Conservation (phyloP, 176 grass and related monocot genomes). For the Dendrocalamus sinicus region DNA sequence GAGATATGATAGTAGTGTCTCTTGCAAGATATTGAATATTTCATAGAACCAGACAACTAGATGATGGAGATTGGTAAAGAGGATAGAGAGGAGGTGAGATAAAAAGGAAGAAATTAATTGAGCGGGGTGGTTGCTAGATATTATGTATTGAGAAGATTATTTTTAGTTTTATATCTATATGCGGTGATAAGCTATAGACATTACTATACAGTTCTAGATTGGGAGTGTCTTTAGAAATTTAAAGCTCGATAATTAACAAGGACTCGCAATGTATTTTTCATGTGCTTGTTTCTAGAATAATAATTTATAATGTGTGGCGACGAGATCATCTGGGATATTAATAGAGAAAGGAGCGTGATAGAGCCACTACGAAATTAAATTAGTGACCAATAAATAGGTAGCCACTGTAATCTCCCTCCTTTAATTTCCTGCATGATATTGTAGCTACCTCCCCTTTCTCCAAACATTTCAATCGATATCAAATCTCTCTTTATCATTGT, state of each 20-base stretch:
- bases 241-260: not conserved
- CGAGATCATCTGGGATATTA: not conserved
- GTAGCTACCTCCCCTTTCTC: not conserved
- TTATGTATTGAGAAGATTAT: no score
- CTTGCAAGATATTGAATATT: no score
- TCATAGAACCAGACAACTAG: no score
- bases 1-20: no score
- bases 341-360: not conserved
- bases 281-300: constrained; percentile 18
- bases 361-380: not conserved
- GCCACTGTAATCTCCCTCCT: not conserved
- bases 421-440: not conserved
- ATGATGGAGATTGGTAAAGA: no score
- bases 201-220: no score
- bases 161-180: no score
- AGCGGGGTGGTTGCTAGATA: no score
- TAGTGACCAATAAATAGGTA: not conserved
- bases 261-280: not conserved
- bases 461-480: not conserved
- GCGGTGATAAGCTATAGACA: no score
- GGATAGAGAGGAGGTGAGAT: no score
- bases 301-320: not conserved
- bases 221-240: not conserved
- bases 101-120: no score
- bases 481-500: not conserved